Evolutionary conservation across 495 filamentous ascomycete genomes (phyloP).

Genomic region (Tuber melanosporum): DNA sequence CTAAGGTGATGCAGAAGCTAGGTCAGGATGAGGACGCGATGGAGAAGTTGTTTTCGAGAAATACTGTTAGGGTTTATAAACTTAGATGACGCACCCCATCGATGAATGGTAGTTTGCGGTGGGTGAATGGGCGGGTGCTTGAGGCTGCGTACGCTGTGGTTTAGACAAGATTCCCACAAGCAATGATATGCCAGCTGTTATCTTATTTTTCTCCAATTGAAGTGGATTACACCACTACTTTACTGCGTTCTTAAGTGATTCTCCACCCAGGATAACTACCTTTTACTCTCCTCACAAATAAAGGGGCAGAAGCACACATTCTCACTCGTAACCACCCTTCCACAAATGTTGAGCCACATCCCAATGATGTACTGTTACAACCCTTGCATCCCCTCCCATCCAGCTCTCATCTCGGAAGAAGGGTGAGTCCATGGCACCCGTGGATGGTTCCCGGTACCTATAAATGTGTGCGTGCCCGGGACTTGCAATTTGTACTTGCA

Average conservation of each 20-base stretch:
- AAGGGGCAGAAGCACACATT: neutral
- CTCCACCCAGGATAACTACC: neutral
- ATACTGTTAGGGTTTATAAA: conserved; percentile 63
- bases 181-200: neutral
- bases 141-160: neutral
- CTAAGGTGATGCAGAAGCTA: conserved; percentile 39
- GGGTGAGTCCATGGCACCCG: neutral
- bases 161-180: neutral
- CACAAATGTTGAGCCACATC: neutral
- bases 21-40: conserved; percentile 55
- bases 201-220: neutral
- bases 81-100: conserved; percentile 42
- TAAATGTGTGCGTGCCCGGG: neutral
- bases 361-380: neutral
- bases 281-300: neutral
- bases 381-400: neutral
- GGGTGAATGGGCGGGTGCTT: neutral
- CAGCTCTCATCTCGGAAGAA: neutral
- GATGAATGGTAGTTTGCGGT: neutral
- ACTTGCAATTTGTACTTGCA: neutral
- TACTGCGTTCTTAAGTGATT: neutral
- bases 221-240: neutral
- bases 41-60: conserved; percentile 60
- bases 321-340: neutral
- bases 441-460: neutral